Percentiles rank a stretch among this genome's conserved stretches.
phyloP scores from a whole-genome alignment of 2,329 filamentous ascomycete genomes.

The Xylaria sp. region DNA sequence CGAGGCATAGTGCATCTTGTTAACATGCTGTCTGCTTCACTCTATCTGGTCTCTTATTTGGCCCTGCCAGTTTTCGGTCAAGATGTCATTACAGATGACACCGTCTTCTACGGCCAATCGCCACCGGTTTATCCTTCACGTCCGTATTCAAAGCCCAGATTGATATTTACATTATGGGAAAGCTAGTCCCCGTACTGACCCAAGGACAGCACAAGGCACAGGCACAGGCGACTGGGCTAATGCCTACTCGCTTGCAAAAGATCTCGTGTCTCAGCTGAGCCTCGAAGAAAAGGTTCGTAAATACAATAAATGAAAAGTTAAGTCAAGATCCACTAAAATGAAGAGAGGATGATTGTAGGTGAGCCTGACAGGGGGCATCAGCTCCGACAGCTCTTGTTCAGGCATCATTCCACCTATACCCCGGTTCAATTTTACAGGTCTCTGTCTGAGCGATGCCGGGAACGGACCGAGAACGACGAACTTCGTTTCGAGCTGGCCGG shows the following conservation, averaged over 20 bases:
- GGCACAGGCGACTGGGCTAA: slow-evolving; percentile 44
- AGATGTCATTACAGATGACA: slow-evolving; percentile 41
- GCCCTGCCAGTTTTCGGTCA: slow-evolving; percentile 28
- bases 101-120: slow-evolving; percentile 46
- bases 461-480: slow-evolving; percentile 44
- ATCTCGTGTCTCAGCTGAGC: slow-evolving; percentile 46
- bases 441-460: slow-evolving; percentile 47
- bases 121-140: slow-evolving; percentile 45
- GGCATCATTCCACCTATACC: slow-evolving; percentile 49
- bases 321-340: neutral
- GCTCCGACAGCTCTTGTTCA: slow-evolving; percentile 43
- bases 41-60: slow-evolving; percentile 15
- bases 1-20: neutral
- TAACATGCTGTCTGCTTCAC: slow-evolving; percentile 7
- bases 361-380: slow-evolving; percentile 46
- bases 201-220: slow-evolving; percentile 35
- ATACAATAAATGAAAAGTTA: no score
- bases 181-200: no score
- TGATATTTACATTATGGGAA: neutral
- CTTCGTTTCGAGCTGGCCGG: slow-evolving; percentile 49
- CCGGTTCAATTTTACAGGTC: slow-evolving; percentile 47
- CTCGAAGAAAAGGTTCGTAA: slow-evolving; percentile 45
- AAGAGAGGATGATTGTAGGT: slow-evolving; percentile 28
- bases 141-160: slow-evolving; percentile 26
- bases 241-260: slow-evolving; percentile 45